Base-by-base conservation (phyloP, 306 rosid genomes). In the Echinosophora koreensis region DNA sequence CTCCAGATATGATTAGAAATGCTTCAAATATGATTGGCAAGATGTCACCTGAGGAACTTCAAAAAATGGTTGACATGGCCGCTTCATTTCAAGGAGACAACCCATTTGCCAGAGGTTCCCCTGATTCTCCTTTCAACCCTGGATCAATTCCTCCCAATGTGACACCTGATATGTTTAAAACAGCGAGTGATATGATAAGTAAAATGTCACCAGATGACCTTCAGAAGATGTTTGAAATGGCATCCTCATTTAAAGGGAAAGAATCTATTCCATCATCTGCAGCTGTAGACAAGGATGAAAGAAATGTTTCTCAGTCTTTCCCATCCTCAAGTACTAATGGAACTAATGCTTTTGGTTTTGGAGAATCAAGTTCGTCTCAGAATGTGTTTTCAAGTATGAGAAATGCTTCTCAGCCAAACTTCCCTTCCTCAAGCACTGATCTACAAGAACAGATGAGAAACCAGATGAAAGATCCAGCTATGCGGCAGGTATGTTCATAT, bases 381-480 rank as follows among this genome's bases (percentile, higher is more conserved):
- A 80, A 85, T 73, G 28, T 73, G 0, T 76, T 88, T 76, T 60
- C 93, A 41, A 84, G 86, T 81, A 76, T 76, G 80, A 71, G 90
- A 65, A 89, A 79, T 74, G 65, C 78, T 86, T 76, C 88, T 71
- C 88, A 62, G 77, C 67, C 93, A 50, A 87, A 83, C 83, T 87
- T 89, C 83, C 91, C 92, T 68, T 79, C 93, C 41, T 87, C 97
- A 62, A 77, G 92, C 72, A 17, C 72, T 69, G 96, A 91, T 88
- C 37, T 95, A 68, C 97, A 95, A 87, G 99, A 91, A 58, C 99
- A 95, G 89, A 89, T 95, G 96, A 89, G 90, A 84, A 92, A 83
- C 85, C 99, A 92, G 88, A 92, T 92, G 97, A 92, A 92, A 73
- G 90, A 95, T 87, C 99, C 99, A 70, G 97, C 96, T 27, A 86